phyloP scores from a whole-genome alignment of 208 protist genomes.

The Wallacemonas sp. region DNA sequence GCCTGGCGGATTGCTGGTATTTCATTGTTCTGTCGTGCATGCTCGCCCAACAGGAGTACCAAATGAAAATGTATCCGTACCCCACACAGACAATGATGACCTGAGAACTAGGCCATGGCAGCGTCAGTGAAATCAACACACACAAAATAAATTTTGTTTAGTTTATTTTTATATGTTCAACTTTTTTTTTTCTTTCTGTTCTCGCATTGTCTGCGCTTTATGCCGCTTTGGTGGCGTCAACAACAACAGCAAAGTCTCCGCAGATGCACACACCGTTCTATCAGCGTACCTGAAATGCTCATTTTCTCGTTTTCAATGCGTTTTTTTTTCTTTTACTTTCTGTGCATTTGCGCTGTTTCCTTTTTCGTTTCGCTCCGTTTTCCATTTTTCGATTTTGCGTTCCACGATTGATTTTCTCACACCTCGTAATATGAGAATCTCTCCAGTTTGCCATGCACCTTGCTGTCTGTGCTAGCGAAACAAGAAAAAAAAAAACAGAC shows the following conservation, averaged over 20 bases:
- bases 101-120: neutral
- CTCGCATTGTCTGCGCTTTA: neutral
- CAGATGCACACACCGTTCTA: too few relatives aligned
- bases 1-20: slow-evolving; percentile 35
- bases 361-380: slow-evolving; percentile 16
- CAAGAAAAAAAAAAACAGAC: neutral
- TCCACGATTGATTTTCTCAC: too few relatives aligned
- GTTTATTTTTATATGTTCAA: neutral
- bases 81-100: slow-evolving; percentile 26
- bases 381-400: too few relatives aligned
- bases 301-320: neutral
- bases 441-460: slow-evolving; percentile 16
- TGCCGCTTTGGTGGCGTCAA: too few relatives aligned
- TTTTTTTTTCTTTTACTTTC: neutral
- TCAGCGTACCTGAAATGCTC: too few relatives aligned
- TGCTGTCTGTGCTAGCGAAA: neutral
- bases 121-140: neutral
- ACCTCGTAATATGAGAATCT: too few relatives aligned
- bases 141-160: slow-evolving; percentile 4
- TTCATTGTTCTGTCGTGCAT: slow-evolving; percentile 58
- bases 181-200: slow-evolving; percentile 27
- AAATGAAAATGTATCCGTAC: slow-evolving; percentile 49
- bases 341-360: neutral
- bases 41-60: slow-evolving; percentile 58
- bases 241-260: too few relatives aligned